Evolutionary conservation across 2,329 filamentous ascomycete genomes (phyloP), one percentile per base, ranked within the genome.

Genomic region (Pyricularia sp.): DNA sequence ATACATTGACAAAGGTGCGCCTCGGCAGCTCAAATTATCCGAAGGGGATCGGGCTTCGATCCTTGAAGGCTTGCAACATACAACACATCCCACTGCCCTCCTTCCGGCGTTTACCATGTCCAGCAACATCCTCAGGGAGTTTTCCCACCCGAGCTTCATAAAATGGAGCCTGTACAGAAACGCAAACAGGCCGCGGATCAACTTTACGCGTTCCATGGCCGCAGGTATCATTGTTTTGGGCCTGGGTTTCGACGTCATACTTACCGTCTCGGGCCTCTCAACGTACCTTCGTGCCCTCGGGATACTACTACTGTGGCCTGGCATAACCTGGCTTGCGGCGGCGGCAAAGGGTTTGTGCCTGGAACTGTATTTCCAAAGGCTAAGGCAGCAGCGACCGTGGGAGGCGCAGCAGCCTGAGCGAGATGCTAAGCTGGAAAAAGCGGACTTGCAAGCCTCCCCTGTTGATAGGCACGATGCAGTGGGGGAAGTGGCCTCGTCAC

Each of bases 51-150:
- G 79, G 28, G 73, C 74, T 4, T 73, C 76, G 12, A 80, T 81
- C 23, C 76, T 81, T 26, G 77, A 78, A 23, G 80, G 80, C 0
- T 73, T 79, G 0, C 75, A 79, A 66, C 76, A 79, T 42, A 83
- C 81, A 0, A 83, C 81, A 1, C 81, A 83, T 71, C 81, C 81
- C 0, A 81, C 81, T 0, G 79, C 80, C 1, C 77, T 83, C 4
- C 74, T 81, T 0, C 76, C 78, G 0, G 79, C 79, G 9, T 79
- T 80, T 63, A 72, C 78, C 14, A 74, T 77, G 6, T 75, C 78
- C 68, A 81, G 82, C 69, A 72, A 76, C 14, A 71, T 73, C 4
- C 75, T 83, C 17, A 75, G 79, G 66, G 75, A 75, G 30, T 75
- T 77, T 64, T 76, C 76, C 5, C 80, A 82, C 70, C 79, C 80